phyloP scores from a whole-genome alignment of 2,329 filamentous ascomycete genomes.

The Exophiala oligosperma region DNA sequence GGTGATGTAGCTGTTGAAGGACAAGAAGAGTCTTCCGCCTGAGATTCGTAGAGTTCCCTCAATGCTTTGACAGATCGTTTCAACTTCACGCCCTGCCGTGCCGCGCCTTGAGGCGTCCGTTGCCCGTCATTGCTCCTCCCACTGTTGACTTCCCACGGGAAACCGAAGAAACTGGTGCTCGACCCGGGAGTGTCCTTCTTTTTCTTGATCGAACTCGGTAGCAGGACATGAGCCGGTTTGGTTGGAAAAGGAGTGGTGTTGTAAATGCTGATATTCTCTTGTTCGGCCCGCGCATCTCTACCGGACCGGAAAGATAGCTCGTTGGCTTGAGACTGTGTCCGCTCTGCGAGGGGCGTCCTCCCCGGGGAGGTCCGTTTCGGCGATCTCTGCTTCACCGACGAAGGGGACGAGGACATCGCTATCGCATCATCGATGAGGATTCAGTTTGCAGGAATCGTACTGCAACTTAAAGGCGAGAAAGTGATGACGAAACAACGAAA shows the following conservation, averaged over 20 bases:
- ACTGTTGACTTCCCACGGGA: conserved; percentile 7
- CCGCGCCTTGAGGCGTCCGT: conserved; percentile 3
- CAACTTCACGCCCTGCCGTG: conserved; percentile 24
- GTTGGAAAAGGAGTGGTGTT: conserved; percentile 47
- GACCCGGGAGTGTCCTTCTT: conserved; percentile 21
- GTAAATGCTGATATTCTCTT: conserved; percentile 38
- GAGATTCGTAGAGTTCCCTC: conserved; percentile 31
- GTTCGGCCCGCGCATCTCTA: conserved; percentile 33
- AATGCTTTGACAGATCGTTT: conserved; percentile 31
- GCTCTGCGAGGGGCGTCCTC: conserved; percentile 48
- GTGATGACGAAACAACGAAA: conserved; percentile 1
- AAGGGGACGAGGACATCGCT: conserved; percentile 28
- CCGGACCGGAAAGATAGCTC: conserved; percentile 41
- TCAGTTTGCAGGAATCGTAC: not conserved
- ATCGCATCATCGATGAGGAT: conserved; percentile 19
- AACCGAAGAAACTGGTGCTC: conserved; percentile 12
- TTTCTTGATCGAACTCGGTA: conserved; percentile 38
- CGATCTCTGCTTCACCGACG: conserved; percentile 24
- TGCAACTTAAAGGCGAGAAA: not conserved
- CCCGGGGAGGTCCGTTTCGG: conserved; percentile 41
- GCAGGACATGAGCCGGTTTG: conserved; percentile 46
- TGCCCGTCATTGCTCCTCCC: conserved; percentile 14
- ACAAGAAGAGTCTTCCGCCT: conserved; percentile 27
- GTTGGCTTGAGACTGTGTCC: conserved; percentile 47
- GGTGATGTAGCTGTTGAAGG: conserved; percentile 27